Conservation (phyloP, 768 basidiomycete species). For the Pleurotus platypus region DNA sequence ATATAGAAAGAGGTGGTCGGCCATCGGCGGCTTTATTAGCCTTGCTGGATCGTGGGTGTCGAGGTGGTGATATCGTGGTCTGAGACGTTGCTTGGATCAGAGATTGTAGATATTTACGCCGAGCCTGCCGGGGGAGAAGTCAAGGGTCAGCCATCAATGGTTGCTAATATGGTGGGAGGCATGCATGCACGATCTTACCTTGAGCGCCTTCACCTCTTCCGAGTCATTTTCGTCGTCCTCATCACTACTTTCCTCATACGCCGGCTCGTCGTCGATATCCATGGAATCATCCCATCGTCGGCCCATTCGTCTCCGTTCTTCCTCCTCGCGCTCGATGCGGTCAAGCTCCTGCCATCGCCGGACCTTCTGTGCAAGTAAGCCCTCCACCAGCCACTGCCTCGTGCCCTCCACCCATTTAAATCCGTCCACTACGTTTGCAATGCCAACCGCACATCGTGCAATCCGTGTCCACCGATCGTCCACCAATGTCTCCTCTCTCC, state of each 20-base stretch:
- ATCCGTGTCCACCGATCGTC: conserved; percentile 70
- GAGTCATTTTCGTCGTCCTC: conserved; percentile 66
- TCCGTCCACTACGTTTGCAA: conserved; percentile 72
- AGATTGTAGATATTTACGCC: conserved; percentile 67
- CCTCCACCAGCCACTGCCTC: conserved; percentile 61
- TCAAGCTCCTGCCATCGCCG: conserved; percentile 69
- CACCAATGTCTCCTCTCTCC: conserved; percentile 33
- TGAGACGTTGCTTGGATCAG: conserved; percentile 50
- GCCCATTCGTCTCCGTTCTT: conserved; percentile 61
- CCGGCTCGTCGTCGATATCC: conserved; percentile 67
- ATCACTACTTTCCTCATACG: conserved; percentile 45
- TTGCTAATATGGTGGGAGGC: conserved; percentile 8
- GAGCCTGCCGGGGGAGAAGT: conserved; percentile 43
- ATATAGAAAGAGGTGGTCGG: conserved; percentile 47
- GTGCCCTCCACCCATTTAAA: conserved; percentile 63
- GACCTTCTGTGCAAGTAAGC: conserved; percentile 65
- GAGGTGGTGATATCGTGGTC: conserved; percentile 21
- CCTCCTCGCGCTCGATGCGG: conserved; percentile 58
- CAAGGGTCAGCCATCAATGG: conserved; percentile 13
- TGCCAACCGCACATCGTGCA: conserved; percentile 61
- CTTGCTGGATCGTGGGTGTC: conserved; percentile 22
- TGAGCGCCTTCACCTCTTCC: conserved; percentile 74
- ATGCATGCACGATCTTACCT: conserved; percentile 42
- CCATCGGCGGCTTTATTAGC: conserved; percentile 24
- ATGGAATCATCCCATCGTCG: conserved; percentile 64